Conservation (phyloP, 1,284 basidiomycete genomes). For the Somion occarium region DNA sequence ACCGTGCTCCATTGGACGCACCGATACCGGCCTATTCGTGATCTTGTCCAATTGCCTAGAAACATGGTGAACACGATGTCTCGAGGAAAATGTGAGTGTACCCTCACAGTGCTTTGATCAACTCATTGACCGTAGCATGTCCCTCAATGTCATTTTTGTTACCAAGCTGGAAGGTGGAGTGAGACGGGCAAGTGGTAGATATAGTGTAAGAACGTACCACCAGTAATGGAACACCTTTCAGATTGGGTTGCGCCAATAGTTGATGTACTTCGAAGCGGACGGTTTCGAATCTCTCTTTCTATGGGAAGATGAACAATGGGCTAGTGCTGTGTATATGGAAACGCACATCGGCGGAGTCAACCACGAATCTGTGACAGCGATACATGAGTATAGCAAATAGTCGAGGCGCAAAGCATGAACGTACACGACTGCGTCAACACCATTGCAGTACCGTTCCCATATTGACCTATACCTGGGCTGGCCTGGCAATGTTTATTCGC, state of each 20-base stretch:
- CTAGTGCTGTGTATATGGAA: background rate
- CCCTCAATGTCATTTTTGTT: constrained; percentile 92
- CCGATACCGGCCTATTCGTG: constrained; percentile 79
- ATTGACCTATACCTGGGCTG: constrained; percentile 76
- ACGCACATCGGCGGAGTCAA: constrained; percentile 84
- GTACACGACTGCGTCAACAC: constrained; percentile 91
- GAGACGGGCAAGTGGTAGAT: background rate
- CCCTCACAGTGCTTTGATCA: constrained; percentile 73
- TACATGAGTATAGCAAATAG: constrained; percentile 11
- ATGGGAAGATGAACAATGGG: constrained; percentile 3
- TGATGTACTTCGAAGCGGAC: constrained; percentile 90
- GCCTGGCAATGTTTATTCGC: background rate
- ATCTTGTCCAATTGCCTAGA: constrained; percentile 78
- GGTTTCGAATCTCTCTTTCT: constrained; percentile 81
- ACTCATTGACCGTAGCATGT: constrained; percentile 80
- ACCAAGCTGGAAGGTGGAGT: constrained; percentile 52
- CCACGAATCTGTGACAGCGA: constrained; percentile 67
- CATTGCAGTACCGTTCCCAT: constrained; percentile 95
- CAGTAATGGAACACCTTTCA: constrained; percentile 81
- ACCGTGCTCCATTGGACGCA: constrained; percentile 37
- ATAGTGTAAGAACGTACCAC: constrained; percentile 52
- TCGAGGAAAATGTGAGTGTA: too few relatives aligned
- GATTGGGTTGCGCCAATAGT: constrained; percentile 68
- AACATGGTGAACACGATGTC: too few relatives aligned
- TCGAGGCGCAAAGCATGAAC: constrained; percentile 27